Base-by-base conservation (phyloP, 2,329 filamentous ascomycete genomes). In the Exophiala alcalophila region DNA sequence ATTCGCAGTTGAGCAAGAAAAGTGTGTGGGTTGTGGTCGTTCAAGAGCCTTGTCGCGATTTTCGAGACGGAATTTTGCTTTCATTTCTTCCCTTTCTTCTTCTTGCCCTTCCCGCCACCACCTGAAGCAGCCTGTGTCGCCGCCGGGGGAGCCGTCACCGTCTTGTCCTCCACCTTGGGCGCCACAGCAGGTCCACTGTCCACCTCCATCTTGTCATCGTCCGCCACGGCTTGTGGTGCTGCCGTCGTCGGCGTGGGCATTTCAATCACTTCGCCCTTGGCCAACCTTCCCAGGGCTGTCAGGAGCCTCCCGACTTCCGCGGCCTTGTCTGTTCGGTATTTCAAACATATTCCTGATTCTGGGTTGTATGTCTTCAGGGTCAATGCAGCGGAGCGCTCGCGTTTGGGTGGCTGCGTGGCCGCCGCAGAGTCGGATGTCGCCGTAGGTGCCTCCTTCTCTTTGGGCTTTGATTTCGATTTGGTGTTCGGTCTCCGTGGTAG, bases 281-380 rank as follows among this genome's bases (percentile, higher is more conserved):
- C 87, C 54, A 96, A 66, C 44, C 78, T 76, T 1, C 88, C 89
- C 50, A 98, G 65, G 29, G 83, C 79, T 37, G 80, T 78, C 44
- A 98, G 78, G 57, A 98, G 68, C 19, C 92, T 75, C 16, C 84
- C 83, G 7, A 98, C 89, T 68, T 97, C 91, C 14, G 87, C 86
- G 14, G 85, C 87, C 67, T 95, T 94, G 61, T 83, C 84, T 24
- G 92, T 98, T 62, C 80, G 77, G 73, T 96, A 97, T 69, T 96
- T 94, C 51, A 98, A 76, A 49, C 83, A 83, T 44, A 83, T 82
- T 59, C 92, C 92, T 40, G 82, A 84, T 28, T 71, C 71, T 1
- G 92, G 85, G 64, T 96, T 87, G 69, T 82, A 97, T 4, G 92
- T 92, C 71, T 94, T 97, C 49, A 98, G 70, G 3, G 81, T 83